Evolutionary conservation across 352 stramenopile genomes (phyloP), one percentile per base, ranked within the genome.

Genomic region (Phytopythium delawarense): DNA sequence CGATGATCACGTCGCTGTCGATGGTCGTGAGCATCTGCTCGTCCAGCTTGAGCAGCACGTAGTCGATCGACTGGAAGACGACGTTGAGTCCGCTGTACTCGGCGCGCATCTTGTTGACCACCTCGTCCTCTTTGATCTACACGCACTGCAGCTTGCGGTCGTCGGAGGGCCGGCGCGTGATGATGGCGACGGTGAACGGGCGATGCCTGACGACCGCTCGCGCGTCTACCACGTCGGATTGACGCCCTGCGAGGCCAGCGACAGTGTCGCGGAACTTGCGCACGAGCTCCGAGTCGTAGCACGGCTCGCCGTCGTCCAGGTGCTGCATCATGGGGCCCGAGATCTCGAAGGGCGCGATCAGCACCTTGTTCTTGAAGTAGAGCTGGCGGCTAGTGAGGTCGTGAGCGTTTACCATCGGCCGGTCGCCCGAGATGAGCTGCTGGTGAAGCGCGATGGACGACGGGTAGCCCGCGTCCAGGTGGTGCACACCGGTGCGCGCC

Each of bases 1-100:
- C 75, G 50, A 94, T 84, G 30, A 94, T 78, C 40, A 94, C 72
- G 59, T 91, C 83, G 53, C 82, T 92, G 21, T 83, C 66, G 12
- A 84, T 64, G 21, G 83, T 82, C n/a, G 75, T 64, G 8, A 60
- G 61, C 73, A 94, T 94, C 62, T 94, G 85, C 44, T 90, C 72
- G 7, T 48, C 21, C 4, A 91, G 61, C 20, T 74, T 69, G 11
- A 89, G 40, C 20, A 74, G 71, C 21, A 82, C 82, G 60, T 87
- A 92, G 42, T 94, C 85, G 30, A 91, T 25, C 1, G 74, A 81
- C 35, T 82, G 69, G 60, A 91, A 80, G n/a, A 71, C 60, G 62
- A 55, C 74, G 59, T 45, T 18, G 39, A 45, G 21, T 30, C 62
- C 62, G 18, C 72, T 67, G 46, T 82, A 85, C 21, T 75, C 63